Conservation (phyloP, 2,329 filamentous ascomycete genomes). For the Aspergillus bombycis region DNA sequence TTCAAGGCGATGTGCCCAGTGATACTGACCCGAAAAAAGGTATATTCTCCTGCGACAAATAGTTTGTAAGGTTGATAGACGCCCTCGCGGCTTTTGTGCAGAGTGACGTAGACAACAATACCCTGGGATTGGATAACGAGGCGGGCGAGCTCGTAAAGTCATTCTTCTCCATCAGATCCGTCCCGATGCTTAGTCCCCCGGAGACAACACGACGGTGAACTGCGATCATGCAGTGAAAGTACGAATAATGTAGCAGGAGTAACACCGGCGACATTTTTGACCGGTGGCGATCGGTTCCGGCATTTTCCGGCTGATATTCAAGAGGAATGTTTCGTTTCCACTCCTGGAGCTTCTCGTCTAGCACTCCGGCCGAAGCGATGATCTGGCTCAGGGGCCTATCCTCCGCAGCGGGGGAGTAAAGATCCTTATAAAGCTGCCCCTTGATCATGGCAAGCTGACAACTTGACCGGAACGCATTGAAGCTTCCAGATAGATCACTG, state of each 20-base stretch:
- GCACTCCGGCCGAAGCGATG: constrained; percentile 10
- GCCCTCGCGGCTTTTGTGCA: constrained; percentile 21
- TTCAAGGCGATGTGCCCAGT: background rate
- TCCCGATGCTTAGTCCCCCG: constrained; percentile 5
- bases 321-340: constrained; percentile 18
- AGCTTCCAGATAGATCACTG: constrained; percentile 5
- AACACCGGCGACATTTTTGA: constrained; percentile 12
- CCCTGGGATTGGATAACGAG: constrained; percentile 6
- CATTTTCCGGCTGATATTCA: constrained; percentile 16
- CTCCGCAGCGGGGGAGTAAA: constrained; percentile 18
- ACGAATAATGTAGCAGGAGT: constrained; percentile 21
- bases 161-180: constrained; percentile 8
- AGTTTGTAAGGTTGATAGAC: constrained; percentile 21
- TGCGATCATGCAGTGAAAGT: constrained; percentile 24
- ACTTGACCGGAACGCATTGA: constrained; percentile 17
- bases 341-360: constrained; percentile 18
- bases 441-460: constrained; percentile 21
- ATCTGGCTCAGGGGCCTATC: constrained; percentile 17
- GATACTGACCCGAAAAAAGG: constrained; percentile 17
- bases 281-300: background rate
- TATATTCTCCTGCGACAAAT: constrained; percentile 18
- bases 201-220: constrained; percentile 18
- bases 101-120: constrained; percentile 18
- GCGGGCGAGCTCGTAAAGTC: background rate
- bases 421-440: constrained; percentile 16